phyloP scores from a whole-genome alignment of 352 stramenopile species.

The Phytophthora ohioensis region DNA sequence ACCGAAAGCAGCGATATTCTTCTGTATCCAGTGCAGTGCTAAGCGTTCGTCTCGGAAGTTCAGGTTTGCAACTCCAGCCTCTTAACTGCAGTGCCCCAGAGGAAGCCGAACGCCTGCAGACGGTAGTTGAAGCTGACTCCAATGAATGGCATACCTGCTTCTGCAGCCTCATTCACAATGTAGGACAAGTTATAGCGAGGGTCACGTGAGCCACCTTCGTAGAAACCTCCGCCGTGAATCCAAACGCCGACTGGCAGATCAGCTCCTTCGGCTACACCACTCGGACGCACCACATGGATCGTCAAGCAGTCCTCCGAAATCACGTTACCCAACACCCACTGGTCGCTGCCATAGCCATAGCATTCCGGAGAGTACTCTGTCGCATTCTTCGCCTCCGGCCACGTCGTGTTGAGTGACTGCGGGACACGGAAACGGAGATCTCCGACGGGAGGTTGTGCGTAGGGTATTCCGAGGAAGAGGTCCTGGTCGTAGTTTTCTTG shows the following conservation, averaged over 20 bases:
- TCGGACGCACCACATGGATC: conserved; percentile 37
- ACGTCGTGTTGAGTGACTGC: too few relatives aligned
- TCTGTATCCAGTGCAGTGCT: conserved; percentile 57
- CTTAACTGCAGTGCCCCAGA: conserved; percentile 37
- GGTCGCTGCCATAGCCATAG: conserved; percentile 35
- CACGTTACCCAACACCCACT: conserved; percentile 32
- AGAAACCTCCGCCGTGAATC: conserved; percentile 39
- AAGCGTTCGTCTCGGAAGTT: conserved; percentile 85
- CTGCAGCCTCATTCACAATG: conserved; percentile 34
- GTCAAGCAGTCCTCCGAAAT: conserved; percentile 28
- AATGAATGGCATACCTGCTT: conserved; percentile 40
- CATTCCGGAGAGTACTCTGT: conserved; percentile 51
- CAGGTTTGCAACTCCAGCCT: conserved; percentile 77
- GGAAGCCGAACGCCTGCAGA: conserved; percentile 43
- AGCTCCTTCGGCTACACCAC: conserved; percentile 21
- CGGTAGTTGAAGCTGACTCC: conserved; percentile 54
- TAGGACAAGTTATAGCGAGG: conserved; percentile 44
- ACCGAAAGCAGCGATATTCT: conserved; percentile 34
- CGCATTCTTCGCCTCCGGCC: conserved; percentile 31
- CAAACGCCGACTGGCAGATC: conserved; percentile 37
- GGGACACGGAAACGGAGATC: too few relatives aligned
- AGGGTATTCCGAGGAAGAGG: too few relatives aligned
- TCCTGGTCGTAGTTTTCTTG: too few relatives aligned
- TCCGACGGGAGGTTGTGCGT: too few relatives aligned
- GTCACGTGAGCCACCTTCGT: conserved; percentile 35